phyloP scores from a whole-genome alignment of 345 rosid genomes.

The Toxicodendron radicans region DNA sequence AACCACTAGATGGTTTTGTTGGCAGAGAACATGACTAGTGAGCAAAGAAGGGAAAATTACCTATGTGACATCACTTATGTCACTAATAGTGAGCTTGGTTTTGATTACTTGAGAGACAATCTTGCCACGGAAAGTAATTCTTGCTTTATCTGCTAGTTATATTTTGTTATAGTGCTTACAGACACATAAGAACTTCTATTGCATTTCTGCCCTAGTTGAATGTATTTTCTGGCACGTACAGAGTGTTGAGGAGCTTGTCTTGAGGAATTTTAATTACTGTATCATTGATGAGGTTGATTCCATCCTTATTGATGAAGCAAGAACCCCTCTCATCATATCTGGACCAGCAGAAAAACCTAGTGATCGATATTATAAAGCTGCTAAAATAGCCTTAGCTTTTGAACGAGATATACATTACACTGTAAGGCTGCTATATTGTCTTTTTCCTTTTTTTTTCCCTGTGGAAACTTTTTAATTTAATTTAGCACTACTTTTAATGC shows the following conservation, averaged over 20 bases:
- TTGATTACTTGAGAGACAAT: conserved; percentile 93
- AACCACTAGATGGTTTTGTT: conserved; percentile 13
- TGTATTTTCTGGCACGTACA: conserved; percentile 36
- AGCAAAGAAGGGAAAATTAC: conserved; percentile 91
- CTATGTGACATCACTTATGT: conserved; percentile 90
- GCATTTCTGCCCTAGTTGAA: conserved; percentile 26
- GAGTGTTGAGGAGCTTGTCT: conserved; percentile 94
- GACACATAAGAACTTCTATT: conserved; percentile 7
- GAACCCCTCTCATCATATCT: conserved; percentile 94
- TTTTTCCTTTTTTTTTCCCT: neutral
- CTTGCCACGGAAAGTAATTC: conserved; percentile 99
- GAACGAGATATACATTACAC: conserved; percentile 95
- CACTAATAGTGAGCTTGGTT: conserved; percentile 97
- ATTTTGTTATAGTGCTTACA: conserved; percentile 15
- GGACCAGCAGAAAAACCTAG: conserved; percentile 98
- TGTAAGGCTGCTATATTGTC: conserved; percentile 42
- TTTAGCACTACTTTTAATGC: neutral
- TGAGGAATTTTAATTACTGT: conserved; percentile 89
- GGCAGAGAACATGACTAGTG: conserved; percentile 91
- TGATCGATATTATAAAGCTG: conserved; percentile 90
- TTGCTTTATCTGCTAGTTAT: conserved; percentile 40
- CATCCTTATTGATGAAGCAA: conserved; percentile 97
- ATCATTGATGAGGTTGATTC: conserved; percentile 97
- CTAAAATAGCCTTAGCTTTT: conserved; percentile 83
- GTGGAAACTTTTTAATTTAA: neutral